A percentile compares a stretch with the other conserved stretches of the same genome.
phyloP scores from a whole-genome alignment of 148 eudicot genomes.

The Vaccinium myrtillus region DNA sequence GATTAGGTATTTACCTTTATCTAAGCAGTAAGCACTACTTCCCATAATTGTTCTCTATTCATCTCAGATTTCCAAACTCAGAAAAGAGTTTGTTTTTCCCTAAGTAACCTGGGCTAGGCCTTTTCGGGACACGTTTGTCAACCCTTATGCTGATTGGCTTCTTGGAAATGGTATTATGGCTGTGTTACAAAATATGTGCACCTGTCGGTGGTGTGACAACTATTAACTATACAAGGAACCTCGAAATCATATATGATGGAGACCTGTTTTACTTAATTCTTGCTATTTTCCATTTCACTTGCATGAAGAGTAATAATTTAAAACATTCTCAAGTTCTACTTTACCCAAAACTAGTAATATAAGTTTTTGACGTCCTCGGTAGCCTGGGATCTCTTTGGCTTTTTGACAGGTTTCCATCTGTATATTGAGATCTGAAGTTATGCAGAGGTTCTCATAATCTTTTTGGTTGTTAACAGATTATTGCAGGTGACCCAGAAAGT shows the following conservation, averaged over 20 bases:
- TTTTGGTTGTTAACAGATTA: conserved; percentile 52
- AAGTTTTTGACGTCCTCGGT: background rate
- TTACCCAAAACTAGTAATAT: background rate
- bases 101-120: background rate
- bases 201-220: background rate
- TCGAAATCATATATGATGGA: background rate
- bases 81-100: background rate
- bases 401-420: background rate
- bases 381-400: background rate
- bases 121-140: background rate
- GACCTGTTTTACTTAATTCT: background rate
- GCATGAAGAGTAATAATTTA: background rate
- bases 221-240: background rate
- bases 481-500: conserved; percentile 87
- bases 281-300: background rate
- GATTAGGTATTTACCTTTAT: conserved; percentile 15
- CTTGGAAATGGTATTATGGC: background rate
- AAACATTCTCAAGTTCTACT: background rate
- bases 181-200: background rate
- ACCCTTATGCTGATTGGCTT: background rate
- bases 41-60: conserved; percentile 8
- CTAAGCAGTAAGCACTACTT: conserved; percentile 13
- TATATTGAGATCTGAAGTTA: background rate
- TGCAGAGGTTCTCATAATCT: conserved; percentile 3
- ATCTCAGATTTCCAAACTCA: conserved; percentile 8